Evolutionary conservation across 768 basidiomycete species (phyloP), one percentile per base, ranked within the genome.

Genomic region (Tulasnella sp.): DNA sequence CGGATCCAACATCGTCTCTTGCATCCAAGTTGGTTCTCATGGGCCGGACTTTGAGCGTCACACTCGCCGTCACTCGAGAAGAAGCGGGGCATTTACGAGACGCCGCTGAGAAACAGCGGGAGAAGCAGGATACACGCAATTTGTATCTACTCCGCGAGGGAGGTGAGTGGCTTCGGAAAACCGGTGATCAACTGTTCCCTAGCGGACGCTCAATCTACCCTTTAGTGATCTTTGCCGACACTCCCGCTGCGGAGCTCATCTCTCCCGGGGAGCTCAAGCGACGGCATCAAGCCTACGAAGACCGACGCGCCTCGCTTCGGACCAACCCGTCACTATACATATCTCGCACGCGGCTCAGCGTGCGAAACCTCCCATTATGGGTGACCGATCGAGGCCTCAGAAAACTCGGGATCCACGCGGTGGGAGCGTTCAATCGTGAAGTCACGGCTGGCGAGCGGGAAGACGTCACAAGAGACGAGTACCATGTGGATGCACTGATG

Each of bases 71-170:
- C 29, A 92, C 91, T 1, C 74, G 92, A 53, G 92, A 93, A 62
- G 79, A 87, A 63, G 96, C 96, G 4, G 78, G 80, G 3, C 87
- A 86, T 69, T 78, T 97, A 49, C 89, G 87, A 68, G 92, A 96
- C 62, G 87, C 85, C 17, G 85, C 87, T 2, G 92, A 93, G 68
- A 83, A 81, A 66, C 76, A 79, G 61, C 78, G 91, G 49, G 83
- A 91, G 70, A 93, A 93, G 70, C 84, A 84, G 0, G 96, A 99
- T 71, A 93, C 94, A 69, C 80, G 94, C 22, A 96, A 97, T 68
- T 82, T 96, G 68, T 97, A 99, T 69, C 81, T 99, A 60, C 78
- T 99, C 64, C 81, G 90, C 11, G 96, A 99, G 80, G 96, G 96
- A 75, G 89, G 93, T 89, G 66, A 65, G 82, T 72, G 27, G 5